A percentile compares a stretch with the other conserved stretches of the same genome.
phyloP scores from a whole-genome alignment of 257 asterid genomes.

The Eustoma russellianum region DNA sequence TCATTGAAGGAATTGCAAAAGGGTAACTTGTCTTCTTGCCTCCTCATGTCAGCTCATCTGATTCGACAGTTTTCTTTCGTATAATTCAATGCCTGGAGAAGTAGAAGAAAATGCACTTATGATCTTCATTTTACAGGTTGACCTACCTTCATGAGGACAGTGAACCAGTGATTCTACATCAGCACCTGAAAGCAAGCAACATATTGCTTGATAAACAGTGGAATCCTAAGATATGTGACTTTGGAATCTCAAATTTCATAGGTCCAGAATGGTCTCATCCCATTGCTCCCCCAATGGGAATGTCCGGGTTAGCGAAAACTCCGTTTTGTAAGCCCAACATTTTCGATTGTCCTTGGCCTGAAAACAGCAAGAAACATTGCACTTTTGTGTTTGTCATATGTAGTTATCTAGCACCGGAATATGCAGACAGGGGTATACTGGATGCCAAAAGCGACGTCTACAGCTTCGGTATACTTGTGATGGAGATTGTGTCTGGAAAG shows the following conservation, averaged over 20 bases:
- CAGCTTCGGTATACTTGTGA: slow-evolving; percentile 45
- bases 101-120: background rate
- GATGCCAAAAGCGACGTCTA: slow-evolving; percentile 42
- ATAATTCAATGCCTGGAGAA: too few relatives aligned
- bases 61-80: too few relatives aligned
- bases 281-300: slow-evolving; percentile 23
- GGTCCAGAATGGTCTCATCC: slow-evolving; percentile 20
- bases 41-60: too few relatives aligned
- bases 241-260: slow-evolving; percentile 29
- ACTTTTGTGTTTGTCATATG: background rate
- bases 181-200: slow-evolving; percentile 42
- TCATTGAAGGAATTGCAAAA: slow-evolving; percentile 54
- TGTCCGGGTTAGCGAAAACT: slow-evolving; percentile 25
- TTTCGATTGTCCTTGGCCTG: background rate
- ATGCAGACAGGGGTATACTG: slow-evolving; percentile 1
- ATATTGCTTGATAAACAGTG: slow-evolving; percentile 47
- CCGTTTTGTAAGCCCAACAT: background rate
- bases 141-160: slow-evolving; percentile 49
- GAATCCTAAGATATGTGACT: slow-evolving; percentile 50
- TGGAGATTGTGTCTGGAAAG: slow-evolving; percentile 60
- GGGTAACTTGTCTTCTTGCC: slow-evolving; percentile 27
- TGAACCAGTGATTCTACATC: slow-evolving; percentile 30
- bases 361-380: background rate
- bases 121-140: slow-evolving; percentile 10
- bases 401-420: slow-evolving; percentile 43